These are phyloP conservation scores for Podaxis sp. DNA, from an alignment of 768 basidiomycete genomes.

Conservation along the genomic window DNA sequence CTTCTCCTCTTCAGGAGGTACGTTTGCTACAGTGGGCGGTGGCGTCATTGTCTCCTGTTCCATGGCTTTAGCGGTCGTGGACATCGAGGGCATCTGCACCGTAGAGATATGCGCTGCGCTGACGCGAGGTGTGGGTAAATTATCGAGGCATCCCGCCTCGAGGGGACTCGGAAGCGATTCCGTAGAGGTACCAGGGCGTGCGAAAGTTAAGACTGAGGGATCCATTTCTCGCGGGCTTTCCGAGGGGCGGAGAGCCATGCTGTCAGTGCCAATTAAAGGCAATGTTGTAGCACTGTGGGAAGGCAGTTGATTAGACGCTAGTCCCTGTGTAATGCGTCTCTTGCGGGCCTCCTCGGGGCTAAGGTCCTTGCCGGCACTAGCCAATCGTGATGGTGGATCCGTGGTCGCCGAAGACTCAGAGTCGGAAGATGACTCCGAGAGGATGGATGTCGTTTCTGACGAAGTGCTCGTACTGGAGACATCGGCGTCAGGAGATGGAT, in stretches of 20 bases:
- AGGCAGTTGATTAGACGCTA: conserved; percentile 4
- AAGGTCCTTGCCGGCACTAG: conserved; percentile 30
- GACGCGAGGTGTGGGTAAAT: conserved; percentile 35
- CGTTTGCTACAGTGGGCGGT: conserved; percentile 4
- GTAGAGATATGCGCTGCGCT: conserved; percentile 9
- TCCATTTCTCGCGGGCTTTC: conserved; percentile 61
- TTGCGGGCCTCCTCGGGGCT: conserved; percentile 20
- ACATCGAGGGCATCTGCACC: conserved; percentile 2
- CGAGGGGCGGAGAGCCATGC: conserved; percentile 20
- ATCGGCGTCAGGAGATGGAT: conserved; percentile 28
- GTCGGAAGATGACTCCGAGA: conserved; percentile 36
- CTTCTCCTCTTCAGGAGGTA: conserved; percentile 2
- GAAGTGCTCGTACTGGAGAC: conserved; percentile 34
- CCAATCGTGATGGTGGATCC: conserved; percentile 45
- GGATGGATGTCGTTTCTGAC: conserved; percentile 46
- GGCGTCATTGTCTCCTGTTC: conserved; percentile 14
- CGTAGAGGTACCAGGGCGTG: conserved; percentile 73
- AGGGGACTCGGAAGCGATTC: conserved; percentile 52
- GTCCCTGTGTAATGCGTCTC: conserved; percentile 10
- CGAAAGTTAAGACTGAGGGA: conserved; percentile 72
- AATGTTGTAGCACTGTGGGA: conserved; percentile 13
- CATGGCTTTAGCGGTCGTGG: conserved; percentile 12
- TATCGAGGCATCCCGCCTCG: conserved; percentile 23
- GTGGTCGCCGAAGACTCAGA: conserved; percentile 47
- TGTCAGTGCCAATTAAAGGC: conserved; percentile 6